Conservation (phyloP, 2,329 filamentous ascomycete species). For the Hypocreales sp. region DNA sequence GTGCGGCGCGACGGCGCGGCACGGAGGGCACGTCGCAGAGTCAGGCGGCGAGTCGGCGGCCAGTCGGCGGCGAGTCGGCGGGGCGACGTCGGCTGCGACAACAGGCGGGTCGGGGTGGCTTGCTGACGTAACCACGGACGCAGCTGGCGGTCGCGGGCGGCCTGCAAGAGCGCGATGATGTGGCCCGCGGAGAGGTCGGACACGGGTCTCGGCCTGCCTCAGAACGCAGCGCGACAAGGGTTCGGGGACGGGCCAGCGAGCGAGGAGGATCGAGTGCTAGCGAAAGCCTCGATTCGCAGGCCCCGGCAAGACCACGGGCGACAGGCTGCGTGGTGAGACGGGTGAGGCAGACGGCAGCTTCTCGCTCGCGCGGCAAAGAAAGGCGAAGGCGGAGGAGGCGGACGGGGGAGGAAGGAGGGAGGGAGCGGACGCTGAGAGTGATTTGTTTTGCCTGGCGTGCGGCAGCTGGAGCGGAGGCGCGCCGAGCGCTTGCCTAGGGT, state of each 20-base stretch:
- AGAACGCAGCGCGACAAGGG: conserved; percentile 3
- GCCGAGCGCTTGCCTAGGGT: no score
- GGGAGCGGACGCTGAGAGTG: conserved; percentile 4
- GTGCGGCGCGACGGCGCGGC: background rate
- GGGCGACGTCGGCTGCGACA: no score
- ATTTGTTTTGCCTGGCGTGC: conserved; percentile 3
- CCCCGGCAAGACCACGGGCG: conserved; percentile 8
- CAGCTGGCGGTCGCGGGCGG: no score
- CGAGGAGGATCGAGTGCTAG: conserved; percentile 27
- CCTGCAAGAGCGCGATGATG: no score
- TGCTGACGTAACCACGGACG: conserved; percentile 25
- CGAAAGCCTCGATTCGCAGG: conserved; percentile 25
- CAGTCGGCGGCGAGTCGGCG: no score
- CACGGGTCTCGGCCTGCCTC: conserved; percentile 1
- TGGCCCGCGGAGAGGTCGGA: conserved; percentile 11
- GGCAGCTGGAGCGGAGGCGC: background rate
- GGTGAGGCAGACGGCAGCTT: no score
- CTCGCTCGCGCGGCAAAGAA: conserved; percentile 10
- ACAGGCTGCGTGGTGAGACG: no score
- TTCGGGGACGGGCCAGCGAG: conserved; percentile 2
- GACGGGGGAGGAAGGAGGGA: conserved; percentile 6
- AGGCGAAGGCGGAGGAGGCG: conserved; percentile 9
- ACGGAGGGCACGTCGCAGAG: no score
- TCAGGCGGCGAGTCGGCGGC: no score
- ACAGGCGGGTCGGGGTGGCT: no score